These are phyloP conservation scores for Microdochium trichocladiopsis DNA, from an alignment of 2,329 filamentous ascomycete genomes.

Conservation along the genomic window DNA sequence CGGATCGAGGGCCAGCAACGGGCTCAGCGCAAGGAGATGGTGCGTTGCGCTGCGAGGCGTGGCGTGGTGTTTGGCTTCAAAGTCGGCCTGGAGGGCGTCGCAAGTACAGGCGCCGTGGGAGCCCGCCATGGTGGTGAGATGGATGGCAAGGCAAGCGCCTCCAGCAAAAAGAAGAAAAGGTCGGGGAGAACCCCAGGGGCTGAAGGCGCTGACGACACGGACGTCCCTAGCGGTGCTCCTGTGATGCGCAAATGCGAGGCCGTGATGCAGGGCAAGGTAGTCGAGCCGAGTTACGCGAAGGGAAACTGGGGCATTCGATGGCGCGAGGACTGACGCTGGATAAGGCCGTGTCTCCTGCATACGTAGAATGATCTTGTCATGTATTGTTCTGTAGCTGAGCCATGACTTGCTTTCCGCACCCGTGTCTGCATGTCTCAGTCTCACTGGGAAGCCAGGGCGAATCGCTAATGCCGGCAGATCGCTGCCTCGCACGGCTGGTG, in stretches of 20 bases:
- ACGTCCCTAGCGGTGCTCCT: conserved; percentile 14
- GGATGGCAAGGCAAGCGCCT: not conserved
- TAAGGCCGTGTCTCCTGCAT: too few species aligned
- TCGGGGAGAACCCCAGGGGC: conserved; percentile 1
- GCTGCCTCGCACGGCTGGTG: too few species aligned
- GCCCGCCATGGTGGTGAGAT: too few species aligned
- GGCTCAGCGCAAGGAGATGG: conserved; percentile 29
- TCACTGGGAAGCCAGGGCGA: too few species aligned
- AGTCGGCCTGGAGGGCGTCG: conserved; percentile 2
- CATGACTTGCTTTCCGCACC: too few species aligned
- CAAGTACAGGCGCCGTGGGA: not conserved
- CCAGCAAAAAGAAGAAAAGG: conserved; percentile 8
- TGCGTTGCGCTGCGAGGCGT: conserved; percentile 40
- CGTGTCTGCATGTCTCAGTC: too few species aligned
- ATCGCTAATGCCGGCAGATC: too few species aligned
- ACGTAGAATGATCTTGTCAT: too few species aligned
- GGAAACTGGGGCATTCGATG: conserved; percentile 52
- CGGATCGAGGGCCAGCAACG: conserved; percentile 38
- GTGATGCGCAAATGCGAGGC: conserved; percentile 43
- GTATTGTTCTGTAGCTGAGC: too few species aligned
- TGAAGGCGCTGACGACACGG: not conserved
- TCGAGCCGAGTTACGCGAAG: conserved; percentile 54
- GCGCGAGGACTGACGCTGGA: conserved; percentile 29
- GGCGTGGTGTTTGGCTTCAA: conserved; percentile 48
- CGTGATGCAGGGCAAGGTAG: conserved; percentile 49